Evolutionary conservation across 1,139 yeast genomes (phyloP).

Genomic region (Diutina mesorugosa): DNA sequence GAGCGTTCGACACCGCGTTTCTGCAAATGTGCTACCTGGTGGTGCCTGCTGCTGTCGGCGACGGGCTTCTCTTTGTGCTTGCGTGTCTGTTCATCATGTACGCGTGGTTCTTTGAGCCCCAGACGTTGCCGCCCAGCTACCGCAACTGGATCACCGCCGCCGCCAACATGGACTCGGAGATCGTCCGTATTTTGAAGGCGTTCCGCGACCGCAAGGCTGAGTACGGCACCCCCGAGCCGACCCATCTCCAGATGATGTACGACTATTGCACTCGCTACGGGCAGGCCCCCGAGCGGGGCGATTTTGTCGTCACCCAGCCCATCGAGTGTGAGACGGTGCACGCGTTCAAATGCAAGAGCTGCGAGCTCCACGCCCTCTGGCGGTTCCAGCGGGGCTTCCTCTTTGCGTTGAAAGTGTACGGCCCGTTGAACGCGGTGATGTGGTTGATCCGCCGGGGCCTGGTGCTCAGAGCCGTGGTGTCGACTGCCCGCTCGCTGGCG

Average conservation of each 20-base stretch:
- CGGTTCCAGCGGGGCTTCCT: slow-evolving; percentile 20
- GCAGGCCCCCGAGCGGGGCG: slow-evolving; percentile 13
- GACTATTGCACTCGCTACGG: slow-evolving; percentile 17
- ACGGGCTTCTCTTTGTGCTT: slow-evolving; percentile 16
- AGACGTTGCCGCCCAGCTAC: slow-evolving; percentile 21
- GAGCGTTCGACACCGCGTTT: slow-evolving; percentile 23
- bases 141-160: slow-evolving; percentile 28
- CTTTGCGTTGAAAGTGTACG: slow-evolving; percentile 20
- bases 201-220: slow-evolving; percentile 13
- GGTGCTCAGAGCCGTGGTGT: slow-evolving; percentile 11
- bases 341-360: slow-evolving; percentile 16
- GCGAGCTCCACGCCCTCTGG: slow-evolving; percentile 23
- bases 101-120: slow-evolving; percentile 25
- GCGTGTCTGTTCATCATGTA: slow-evolving; percentile 23
- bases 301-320: slow-evolving; percentile 13
- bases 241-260: slow-evolving; percentile 11
- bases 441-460: slow-evolving; percentile 15
- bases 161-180: slow-evolving; percentile 23
- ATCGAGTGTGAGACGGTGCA: slow-evolving; percentile 26
- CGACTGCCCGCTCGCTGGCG: slow-evolving; percentile 20
- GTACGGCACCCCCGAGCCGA: slow-evolving; percentile 15
- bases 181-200: slow-evolving; percentile 16
- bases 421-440: slow-evolving; percentile 19
- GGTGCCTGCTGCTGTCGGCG: slow-evolving; percentile 13
- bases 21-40: slow-evolving; percentile 11